Evolutionary conservation across 345 rosid species (phyloP).

Genomic region (Kandelia obovata): DNA sequence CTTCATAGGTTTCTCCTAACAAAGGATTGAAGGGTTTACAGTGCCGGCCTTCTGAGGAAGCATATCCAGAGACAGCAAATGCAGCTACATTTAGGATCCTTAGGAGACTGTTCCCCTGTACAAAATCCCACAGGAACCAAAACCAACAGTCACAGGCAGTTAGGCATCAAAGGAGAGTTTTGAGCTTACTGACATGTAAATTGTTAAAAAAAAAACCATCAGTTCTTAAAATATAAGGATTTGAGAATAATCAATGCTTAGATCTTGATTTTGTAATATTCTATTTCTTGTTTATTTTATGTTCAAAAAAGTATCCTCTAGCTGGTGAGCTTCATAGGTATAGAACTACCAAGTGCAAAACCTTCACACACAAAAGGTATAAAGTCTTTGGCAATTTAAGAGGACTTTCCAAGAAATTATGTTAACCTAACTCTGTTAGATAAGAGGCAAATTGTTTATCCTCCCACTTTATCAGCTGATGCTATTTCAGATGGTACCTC

Average conservation of each 20-base stretch:
- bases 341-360: background rate
- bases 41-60: slow-evolving; percentile 88
- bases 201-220: background rate
- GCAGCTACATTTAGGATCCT: slow-evolving; percentile 89
- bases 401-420: no score
- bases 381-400: background rate
- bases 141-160: background rate
- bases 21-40: slow-evolving; percentile 99
- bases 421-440: no score
- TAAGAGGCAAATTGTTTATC: no score
- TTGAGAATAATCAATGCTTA: background rate
- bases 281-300: background rate
- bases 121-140: slow-evolving; percentile 6
- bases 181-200: background rate
- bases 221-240: background rate
- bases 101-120: slow-evolving; percentile 72
- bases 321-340: background rate
- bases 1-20: slow-evolving; percentile 96
- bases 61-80: slow-evolving; percentile 95
- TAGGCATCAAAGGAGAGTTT: slow-evolving; percentile 6
- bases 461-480: background rate
- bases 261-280: background rate
- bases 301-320: background rate
- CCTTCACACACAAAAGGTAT: no score
- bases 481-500: background rate